These are phyloP conservation scores for Macrolepiota dolichaula DNA, from an alignment of 768 basidiomycete species.

Conservation along the genomic window DNA sequence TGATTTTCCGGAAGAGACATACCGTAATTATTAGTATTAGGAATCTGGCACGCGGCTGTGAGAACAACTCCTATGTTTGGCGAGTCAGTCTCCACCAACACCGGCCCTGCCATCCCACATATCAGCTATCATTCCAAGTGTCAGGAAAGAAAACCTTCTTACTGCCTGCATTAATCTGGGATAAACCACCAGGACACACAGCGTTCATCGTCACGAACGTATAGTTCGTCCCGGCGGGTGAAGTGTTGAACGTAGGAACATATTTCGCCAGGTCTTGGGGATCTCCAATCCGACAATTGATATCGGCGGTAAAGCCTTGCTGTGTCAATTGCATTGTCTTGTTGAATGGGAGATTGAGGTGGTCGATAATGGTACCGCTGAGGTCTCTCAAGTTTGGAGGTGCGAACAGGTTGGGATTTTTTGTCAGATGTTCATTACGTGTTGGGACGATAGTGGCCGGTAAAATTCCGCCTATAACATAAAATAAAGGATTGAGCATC, in stretches of 20 bases:
- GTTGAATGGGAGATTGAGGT: not conserved
- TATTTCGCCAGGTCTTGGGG: not conserved
- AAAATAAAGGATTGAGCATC: no score
- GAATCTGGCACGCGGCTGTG: not conserved
- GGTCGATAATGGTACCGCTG: not conserved
- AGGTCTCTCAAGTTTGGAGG: not conserved
- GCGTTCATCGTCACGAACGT: not conserved
- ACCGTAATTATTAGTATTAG: constrained; percentile 1
- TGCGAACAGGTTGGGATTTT: not conserved
- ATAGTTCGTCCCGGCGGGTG: not conserved
- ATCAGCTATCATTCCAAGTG: not conserved
- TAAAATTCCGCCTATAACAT: not conserved
- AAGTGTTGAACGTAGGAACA: not conserved
- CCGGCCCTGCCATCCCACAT: not conserved
- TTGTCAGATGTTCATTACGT: not conserved
- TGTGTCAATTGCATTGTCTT: constrained; percentile 2
- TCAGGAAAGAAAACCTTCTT: not conserved
- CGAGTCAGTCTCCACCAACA: not conserved
- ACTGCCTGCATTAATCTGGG: not conserved
- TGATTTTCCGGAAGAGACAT: not conserved
- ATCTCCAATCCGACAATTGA: not conserved
- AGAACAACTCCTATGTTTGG: not conserved
- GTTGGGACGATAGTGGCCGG: not conserved
- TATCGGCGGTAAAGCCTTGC: constrained; percentile 4
- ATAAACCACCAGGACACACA: not conserved